Percentiles rank a stretch among this genome's conserved stretches.
Conservation (phyloP, 495 filamentous ascomycete species). For the Talaromyces thailandensis region DNA sequence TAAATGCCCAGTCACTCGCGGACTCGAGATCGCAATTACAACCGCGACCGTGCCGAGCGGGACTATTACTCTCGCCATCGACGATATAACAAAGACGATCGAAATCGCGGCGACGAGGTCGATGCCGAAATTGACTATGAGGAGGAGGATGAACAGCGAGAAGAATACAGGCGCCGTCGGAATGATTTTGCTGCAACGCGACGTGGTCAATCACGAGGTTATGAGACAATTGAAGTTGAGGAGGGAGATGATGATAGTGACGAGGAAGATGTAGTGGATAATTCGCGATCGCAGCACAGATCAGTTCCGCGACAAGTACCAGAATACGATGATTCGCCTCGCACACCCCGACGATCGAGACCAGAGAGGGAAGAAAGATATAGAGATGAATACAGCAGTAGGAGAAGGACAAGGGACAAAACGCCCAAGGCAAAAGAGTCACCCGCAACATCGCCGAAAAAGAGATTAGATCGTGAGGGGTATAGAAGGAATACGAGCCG, state of each 20-base stretch:
- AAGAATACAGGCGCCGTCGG: background rate
- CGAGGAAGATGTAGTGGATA: conserved; percentile 7
- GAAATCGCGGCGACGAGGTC: conserved; percentile 12
- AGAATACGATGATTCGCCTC: background rate
- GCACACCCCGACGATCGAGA: conserved; percentile 4
- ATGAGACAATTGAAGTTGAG: conserved; percentile 12
- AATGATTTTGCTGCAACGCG: conserved; percentile 7
- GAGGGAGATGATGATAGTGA: conserved; percentile 12
- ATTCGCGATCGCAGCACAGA: background rate
- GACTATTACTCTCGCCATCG: conserved; percentile 15
- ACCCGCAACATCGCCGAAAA: conserved; percentile 25
- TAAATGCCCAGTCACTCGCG: conserved; percentile 34
- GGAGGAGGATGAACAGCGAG: conserved; percentile 9
- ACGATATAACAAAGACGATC: conserved; percentile 2
- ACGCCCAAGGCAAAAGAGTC: conserved; percentile 26
- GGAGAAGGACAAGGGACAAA: conserved; percentile 15
- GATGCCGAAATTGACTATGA: conserved; percentile 22
- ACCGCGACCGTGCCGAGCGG: conserved; percentile 31
- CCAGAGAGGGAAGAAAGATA: background rate
- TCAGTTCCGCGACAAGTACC: background rate
- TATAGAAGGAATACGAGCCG: conserved; percentile 12
- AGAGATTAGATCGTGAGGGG: conserved; percentile 22
- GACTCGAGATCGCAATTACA: conserved; percentile 31
- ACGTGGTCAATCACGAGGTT: conserved; percentile 12
- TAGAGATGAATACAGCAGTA: background rate